Evolutionary conservation across 2,329 filamentous ascomycete genomes (phyloP).

Genomic region (Penicillium hesseltinei): DNA sequence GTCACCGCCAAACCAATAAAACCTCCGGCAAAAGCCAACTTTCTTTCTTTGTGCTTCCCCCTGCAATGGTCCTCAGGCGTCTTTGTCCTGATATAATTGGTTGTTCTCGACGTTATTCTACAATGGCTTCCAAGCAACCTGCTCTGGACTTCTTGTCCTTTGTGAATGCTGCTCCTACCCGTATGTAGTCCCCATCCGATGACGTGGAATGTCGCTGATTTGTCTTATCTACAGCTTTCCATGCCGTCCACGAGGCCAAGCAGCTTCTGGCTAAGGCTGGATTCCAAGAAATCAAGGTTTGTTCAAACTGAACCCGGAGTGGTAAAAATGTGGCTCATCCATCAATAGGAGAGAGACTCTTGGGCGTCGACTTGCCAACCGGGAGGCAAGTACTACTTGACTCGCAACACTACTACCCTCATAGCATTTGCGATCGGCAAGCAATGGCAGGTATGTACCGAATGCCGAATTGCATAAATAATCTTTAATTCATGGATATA

Average conservation of each 20-base stretch:
- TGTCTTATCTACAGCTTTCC: conserved; percentile 66
- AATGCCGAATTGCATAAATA: background rate
- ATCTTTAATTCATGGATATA: conserved; percentile 17
- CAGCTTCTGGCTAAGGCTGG: conserved; percentile 75
- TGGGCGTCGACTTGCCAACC: conserved; percentile 78
- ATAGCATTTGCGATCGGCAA: conserved; percentile 88
- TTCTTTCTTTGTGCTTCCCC: background rate
- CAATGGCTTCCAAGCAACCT: conserved; percentile 41
- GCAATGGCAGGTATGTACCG: conserved; percentile 66
- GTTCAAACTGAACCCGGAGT: background rate
- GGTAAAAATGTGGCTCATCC: background rate
- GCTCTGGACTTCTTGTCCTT: conserved; percentile 88
- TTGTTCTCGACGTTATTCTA: conserved; percentile 21
- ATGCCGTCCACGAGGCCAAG: conserved; percentile 80
- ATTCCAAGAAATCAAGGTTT: conserved; percentile 76
- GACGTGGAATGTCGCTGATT: conserved; percentile 6
- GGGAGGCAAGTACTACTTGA: conserved; percentile 94
- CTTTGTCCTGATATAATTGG: conserved; percentile 12
- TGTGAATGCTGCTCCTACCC: conserved; percentile 90
- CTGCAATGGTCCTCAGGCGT: conserved; percentile 11
- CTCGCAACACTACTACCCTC: conserved; percentile 87
- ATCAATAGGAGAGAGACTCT: conserved; percentile 70
- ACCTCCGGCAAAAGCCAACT: conserved; percentile 3
- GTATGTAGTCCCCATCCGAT: conserved; percentile 51
- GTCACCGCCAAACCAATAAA: conserved; percentile 9